Conservation (phyloP, 2,329 filamentous ascomycete genomes). For the Eutypella sp. region DNA sequence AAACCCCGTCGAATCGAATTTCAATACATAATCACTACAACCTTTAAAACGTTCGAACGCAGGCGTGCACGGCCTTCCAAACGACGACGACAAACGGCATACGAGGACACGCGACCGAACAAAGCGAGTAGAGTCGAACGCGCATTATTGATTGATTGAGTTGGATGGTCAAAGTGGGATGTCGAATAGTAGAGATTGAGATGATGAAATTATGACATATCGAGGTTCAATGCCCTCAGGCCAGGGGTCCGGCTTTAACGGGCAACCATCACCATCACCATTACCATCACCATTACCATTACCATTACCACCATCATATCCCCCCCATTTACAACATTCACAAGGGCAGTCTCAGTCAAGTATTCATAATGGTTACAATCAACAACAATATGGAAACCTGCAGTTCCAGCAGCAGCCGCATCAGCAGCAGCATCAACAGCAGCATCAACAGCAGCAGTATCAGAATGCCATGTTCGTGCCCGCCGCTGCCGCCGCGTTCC, state of each 20-base stretch:
- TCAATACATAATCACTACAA: too few relatives aligned
- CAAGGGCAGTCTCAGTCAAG: slow-evolving; percentile 6
- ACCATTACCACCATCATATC: too few relatives aligned
- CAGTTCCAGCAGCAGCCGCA: too few relatives aligned
- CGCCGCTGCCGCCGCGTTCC: slow-evolving; percentile 6
- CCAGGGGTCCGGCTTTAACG: slow-evolving; percentile 26
- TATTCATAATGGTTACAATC: slow-evolving; percentile 17
- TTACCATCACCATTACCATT: too few relatives aligned
- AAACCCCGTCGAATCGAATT: too few relatives aligned
- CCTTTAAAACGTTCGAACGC: too few relatives aligned
- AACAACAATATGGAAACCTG: slow-evolving; percentile 22
- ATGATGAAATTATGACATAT: slow-evolving; percentile 31
- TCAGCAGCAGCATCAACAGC: too few relatives aligned
- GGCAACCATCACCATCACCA: slow-evolving; percentile 19
- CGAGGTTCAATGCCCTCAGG: slow-evolving; percentile 25
- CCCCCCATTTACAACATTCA: slow-evolving; percentile 15
- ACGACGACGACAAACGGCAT: too few relatives aligned
- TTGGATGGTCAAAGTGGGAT: background rate
- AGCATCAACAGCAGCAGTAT: too few relatives aligned
- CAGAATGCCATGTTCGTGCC: slow-evolving; percentile 15
- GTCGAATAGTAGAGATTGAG: slow-evolving; percentile 9
- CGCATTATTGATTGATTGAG: too few relatives aligned
- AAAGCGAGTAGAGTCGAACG: too few relatives aligned
- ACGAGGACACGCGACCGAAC: background rate
- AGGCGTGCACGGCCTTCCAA: too few relatives aligned